Base-by-base conservation (phyloP, 2,329 filamentous ascomycete genomes). In the Didymella segeticola region DNA sequence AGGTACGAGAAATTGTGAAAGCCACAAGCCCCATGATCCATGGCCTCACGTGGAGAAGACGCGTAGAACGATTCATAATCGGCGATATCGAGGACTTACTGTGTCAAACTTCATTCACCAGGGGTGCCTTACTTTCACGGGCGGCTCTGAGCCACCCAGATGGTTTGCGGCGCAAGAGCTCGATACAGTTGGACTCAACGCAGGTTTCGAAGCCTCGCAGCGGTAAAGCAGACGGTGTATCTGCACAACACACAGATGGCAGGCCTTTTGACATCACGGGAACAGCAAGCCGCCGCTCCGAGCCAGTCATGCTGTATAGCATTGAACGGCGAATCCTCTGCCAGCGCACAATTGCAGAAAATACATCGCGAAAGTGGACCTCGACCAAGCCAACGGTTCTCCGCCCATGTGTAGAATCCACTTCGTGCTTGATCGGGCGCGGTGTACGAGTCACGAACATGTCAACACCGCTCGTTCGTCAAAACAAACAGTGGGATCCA, bases 151-250 rank as follows among this genome's bases (percentile, higher is more conserved):
- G 45, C 39, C 45, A 46, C 20, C 20, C 30, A 43, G 37, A 25
- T 27, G 11, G 15, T 30, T 26, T 39, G 34, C 51, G 51, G 51
- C 46, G 34, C 12, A 54, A 39, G 17, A 49, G 17, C 51, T 49
- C 33, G n/a, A 48, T 54, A 34, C 45, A 49, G 51, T 46, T 54
- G 51, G 51, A 30, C 41, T 46, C 29, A 39, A 49, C 23, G 41
- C 51, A 45, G 34, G 51, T 41, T 41, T 41, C 26, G 31, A 49
- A 36, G 39, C 45, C 41, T 46, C 29, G 46, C 51, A 45, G 51
- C 51, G 51, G 51, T 54, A 54, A 54, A 54, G 45, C 46, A 49
- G 33, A 54, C 51, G 51, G 51, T 54, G 51, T 54, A 49, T 54
- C 39, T 42, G 27, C 51, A 49, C 51, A 54, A 46, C 45, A 47